Evolutionary conservation across 2,329 filamentous ascomycete species (phyloP).

Genomic region (Alternaria metachromatica): DNA sequence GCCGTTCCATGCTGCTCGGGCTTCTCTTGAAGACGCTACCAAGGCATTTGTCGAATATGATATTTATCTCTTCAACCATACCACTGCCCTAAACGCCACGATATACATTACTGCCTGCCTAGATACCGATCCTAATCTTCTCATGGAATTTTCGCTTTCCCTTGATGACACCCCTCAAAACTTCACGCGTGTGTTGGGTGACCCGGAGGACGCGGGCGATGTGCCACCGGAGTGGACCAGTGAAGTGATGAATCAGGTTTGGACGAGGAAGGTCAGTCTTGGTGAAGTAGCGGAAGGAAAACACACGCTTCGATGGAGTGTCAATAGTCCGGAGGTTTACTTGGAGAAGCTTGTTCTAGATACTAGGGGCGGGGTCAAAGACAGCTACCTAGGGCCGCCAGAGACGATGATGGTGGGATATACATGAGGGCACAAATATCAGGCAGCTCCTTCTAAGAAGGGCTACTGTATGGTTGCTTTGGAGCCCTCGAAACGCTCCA

Average conservation of each 20-base stretch:
- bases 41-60: conserved; percentile 19
- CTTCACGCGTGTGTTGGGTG: conserved; percentile 21
- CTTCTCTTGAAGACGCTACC: conserved; percentile 13
- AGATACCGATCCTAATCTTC: conserved; percentile 55
- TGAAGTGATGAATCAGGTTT: conserved; percentile 24
- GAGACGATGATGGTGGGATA: conserved; percentile 10
- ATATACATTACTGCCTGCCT: conserved; percentile 44
- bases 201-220: conserved; percentile 43
- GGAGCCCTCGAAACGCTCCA: conserved; percentile 13
- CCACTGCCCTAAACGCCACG: conserved; percentile 36
- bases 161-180: conserved; percentile 16
- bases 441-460: neutral
- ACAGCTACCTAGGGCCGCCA: conserved; percentile 32
- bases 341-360: conserved; percentile 37
- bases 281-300: conserved; percentile 20
- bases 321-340: conserved; percentile 17
- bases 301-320: conserved; percentile 44
- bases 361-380: conserved; percentile 24
- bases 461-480: neutral
- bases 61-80: conserved; percentile 25
- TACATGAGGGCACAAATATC: neutral
- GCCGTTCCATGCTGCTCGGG: conserved; percentile 16
- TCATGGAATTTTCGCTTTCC: conserved; percentile 55
- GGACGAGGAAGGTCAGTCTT: conserved; percentile 26
- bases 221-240: conserved; percentile 54